Evolutionary conservation across 352 stramenopile genomes (phyloP), one percentile per base, ranked within the genome.

Genomic region (Phytophthora uliginosa): DNA sequence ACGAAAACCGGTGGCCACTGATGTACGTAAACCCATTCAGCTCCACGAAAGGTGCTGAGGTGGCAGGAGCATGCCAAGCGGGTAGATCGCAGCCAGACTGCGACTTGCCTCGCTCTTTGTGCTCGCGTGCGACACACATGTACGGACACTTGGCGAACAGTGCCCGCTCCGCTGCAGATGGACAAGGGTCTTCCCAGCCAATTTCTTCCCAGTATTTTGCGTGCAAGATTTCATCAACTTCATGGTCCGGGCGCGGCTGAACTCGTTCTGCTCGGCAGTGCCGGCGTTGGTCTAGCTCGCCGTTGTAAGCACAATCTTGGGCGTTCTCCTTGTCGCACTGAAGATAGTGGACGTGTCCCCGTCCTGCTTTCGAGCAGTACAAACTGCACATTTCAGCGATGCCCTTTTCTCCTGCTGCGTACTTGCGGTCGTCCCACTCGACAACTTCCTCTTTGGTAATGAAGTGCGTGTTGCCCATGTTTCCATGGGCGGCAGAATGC

Each of bases 161-260:
- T 7, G 22, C 42, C 0, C 52, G 45, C 24, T 80, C 72, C 7
- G 28, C 34, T 6, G 64, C 59, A 34, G 26, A 62, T n/a, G 38
- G 33, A 33, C 81, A 87, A 0, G 86, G 86, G 42, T 81, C 73
- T 56, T 83, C 72, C 76, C 76, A 80, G 0, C 76, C 69, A 18
- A 79, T 47, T 1, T 62, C 59, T 31, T 74, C 64, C 71, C 71
- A 82, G 20, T 73, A 82, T 18, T 75, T 47, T 0, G 73, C 53
- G 36, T 82, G 75, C 15, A 83, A 26, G 12, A 83, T 7, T 51
- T 80, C 68, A 8, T 83, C 76, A 34, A 78, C 69, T 3, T 53
- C 42, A 24, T 54, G 18, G 0, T 24, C 45, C 10, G 72, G 72
- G 10, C n/a, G 4, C 7, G 76, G 63, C 7, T 68, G n/a, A 15